Evolutionary conservation across 1,139 yeast species (phyloP).

Genomic region (Taphrina populina): DNA sequence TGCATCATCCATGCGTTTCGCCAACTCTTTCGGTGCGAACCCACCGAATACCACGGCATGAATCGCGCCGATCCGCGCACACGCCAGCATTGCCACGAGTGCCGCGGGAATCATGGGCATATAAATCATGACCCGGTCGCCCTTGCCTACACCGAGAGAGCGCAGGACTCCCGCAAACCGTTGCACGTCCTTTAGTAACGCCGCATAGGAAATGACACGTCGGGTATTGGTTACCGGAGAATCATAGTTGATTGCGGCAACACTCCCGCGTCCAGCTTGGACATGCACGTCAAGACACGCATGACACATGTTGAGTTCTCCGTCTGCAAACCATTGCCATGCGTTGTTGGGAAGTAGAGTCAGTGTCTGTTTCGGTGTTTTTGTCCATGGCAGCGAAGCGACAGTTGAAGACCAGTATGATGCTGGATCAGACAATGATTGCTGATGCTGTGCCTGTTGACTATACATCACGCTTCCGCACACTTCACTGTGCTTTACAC

Average conservation of each 20-base stretch:
- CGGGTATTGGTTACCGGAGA: constrained; percentile 23
- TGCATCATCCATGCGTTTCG: constrained; percentile 27
- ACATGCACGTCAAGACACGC: constrained; percentile 20
- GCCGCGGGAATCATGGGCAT: constrained; percentile 34
- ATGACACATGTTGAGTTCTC: constrained; percentile 27
- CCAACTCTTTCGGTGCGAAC: constrained; percentile 25
- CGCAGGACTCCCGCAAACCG: constrained; percentile 19
- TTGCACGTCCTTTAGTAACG: constrained; percentile 8
- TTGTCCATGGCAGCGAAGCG: constrained; percentile 13
- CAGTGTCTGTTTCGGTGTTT: constrained; percentile 6
- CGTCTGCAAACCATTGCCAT: constrained; percentile 29
- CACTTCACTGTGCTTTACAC: too few species aligned
- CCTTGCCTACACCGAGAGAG: constrained; percentile 20
- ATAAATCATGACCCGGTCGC: constrained; percentile 32
- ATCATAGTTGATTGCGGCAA: constrained; percentile 23
- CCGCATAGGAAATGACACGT: constrained; percentile 19
- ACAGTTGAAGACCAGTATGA: constrained; percentile 9
- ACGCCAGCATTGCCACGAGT: constrained; percentile 25
- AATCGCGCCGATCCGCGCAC: constrained; percentile 26
- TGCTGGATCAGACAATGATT: constrained; percentile 13
- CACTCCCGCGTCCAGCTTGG: neutral
- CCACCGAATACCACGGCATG: constrained; percentile 31
- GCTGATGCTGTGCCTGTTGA: constrained; percentile 4
- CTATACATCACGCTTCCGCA: too few species aligned
- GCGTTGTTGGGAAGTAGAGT: constrained; percentile 2